Evolutionary conservation across 2,329 filamentous ascomycete species (phyloP).

Genomic region (Xylariaceae sp.): DNA sequence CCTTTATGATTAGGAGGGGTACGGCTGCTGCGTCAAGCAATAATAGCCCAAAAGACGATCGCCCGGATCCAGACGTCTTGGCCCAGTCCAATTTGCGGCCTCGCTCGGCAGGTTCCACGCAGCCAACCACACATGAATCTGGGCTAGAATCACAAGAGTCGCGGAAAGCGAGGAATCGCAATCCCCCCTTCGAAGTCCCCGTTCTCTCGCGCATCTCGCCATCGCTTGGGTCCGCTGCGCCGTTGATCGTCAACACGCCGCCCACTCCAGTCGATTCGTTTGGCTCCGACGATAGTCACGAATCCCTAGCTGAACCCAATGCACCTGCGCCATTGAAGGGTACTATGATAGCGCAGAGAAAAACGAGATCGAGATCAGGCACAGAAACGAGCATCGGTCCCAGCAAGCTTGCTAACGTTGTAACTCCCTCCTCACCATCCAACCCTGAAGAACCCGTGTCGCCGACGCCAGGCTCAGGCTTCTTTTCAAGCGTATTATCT

Average conservation of each 20-base stretch:
- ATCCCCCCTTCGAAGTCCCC: slow-evolving; percentile 23
- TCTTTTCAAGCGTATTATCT: slow-evolving; percentile 91
- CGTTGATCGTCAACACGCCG: slow-evolving; percentile 60
- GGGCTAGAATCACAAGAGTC: slow-evolving; percentile 21
- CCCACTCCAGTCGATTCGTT: slow-evolving; percentile 55
- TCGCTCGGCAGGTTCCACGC: slow-evolving; percentile 21
- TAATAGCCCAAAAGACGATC: slow-evolving; percentile 30
- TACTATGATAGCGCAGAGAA: slow-evolving; percentile 65
- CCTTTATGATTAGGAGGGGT: slow-evolving; percentile 57
- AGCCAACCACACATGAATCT: slow-evolving; percentile 23
- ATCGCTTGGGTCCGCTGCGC: slow-evolving; percentile 38
- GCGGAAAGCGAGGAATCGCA: slow-evolving; percentile 22
- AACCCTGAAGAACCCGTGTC: slow-evolving; percentile 58
- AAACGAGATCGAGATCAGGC: slow-evolving; percentile 44
- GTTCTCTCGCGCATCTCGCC: slow-evolving; percentile 45
- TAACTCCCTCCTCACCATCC: slow-evolving; percentile 67
- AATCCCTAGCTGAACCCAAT: slow-evolving; percentile 38
- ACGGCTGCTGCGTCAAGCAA: slow-evolving; percentile 42
- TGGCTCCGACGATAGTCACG: slow-evolving; percentile 19
- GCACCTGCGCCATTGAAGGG: slow-evolving; percentile 58
- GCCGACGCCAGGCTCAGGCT: slow-evolving; percentile 58
- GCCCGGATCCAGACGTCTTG: slow-evolving; percentile 20
- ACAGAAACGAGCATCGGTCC: slow-evolving; percentile 54
- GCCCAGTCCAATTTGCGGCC: slow-evolving; percentile 19
- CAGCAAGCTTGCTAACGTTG: slow-evolving; percentile 81